Percentiles rank a stretch among this genome's conserved stretches.
Evolutionary conservation across 352 stramenopile species (phyloP).

Genomic region (Thalassiosira hispida): DNA sequence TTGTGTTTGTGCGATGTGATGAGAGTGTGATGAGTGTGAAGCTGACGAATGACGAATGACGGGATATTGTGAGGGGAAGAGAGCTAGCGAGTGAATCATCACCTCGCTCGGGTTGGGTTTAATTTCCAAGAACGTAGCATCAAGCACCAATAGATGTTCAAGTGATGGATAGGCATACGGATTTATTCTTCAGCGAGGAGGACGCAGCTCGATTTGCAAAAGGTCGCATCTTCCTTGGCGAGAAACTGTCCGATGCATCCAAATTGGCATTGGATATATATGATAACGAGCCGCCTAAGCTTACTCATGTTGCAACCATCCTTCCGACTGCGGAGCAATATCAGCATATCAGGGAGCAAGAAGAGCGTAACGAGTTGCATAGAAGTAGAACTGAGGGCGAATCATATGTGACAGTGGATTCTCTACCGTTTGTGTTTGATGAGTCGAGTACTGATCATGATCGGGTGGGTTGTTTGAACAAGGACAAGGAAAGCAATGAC

Average conservation of each 20-base stretch:
- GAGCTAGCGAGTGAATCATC: too few relatives aligned
- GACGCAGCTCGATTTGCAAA: slow-evolving; percentile 30
- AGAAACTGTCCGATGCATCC: slow-evolving; percentile 8
- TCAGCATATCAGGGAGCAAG: slow-evolving; percentile 17
- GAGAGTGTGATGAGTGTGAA: too few relatives aligned
- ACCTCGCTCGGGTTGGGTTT: too few relatives aligned
- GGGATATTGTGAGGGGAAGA: too few relatives aligned
- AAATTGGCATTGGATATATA: slow-evolving; percentile 3
- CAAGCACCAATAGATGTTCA: too few relatives aligned
- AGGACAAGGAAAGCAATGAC: not conserved
- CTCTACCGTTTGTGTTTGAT: slow-evolving; percentile 36
- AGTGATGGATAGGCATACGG: not conserved
- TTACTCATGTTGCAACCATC: not conserved
- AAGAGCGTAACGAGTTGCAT: slow-evolving; percentile 18
- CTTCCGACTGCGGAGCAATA: slow-evolving; percentile 21
- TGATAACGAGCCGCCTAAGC: not conserved
- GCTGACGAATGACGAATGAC: too few relatives aligned
- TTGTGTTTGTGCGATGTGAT: too few relatives aligned
- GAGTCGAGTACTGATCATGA: not conserved
- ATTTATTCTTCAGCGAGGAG: slow-evolving; percentile 39
- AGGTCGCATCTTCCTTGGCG: slow-evolving; percentile 9
- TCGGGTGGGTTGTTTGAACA: not conserved
- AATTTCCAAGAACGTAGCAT: too few relatives aligned
- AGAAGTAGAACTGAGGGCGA: not conserved
- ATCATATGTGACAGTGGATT: slow-evolving; percentile 21